phyloP scores from a whole-genome alignment of 2,329 filamentous ascomycete genomes.

The Colletotrichum sp. region DNA sequence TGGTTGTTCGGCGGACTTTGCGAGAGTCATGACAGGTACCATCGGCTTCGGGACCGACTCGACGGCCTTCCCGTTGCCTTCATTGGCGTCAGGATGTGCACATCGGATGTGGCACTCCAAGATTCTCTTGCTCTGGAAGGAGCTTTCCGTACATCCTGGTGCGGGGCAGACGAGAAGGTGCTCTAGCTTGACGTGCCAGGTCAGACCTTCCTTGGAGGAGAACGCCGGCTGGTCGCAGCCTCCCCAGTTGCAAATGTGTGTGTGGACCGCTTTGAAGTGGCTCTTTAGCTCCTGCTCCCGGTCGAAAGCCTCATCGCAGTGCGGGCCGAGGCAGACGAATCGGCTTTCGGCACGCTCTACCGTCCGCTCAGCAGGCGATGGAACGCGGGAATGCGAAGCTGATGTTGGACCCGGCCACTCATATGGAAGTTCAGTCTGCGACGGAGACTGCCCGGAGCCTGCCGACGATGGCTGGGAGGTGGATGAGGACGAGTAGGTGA shows the following conservation, averaged over 20 bases:
- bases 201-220: constrained; percentile 39
- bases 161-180: constrained; percentile 48
- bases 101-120: constrained; percentile 42
- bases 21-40: neutral
- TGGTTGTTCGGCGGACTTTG: neutral
- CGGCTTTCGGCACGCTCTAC: constrained; percentile 14
- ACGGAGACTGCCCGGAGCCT: constrained; percentile 32
- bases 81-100: constrained; percentile 32
- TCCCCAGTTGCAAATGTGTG: constrained; percentile 44
- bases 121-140: constrained; percentile 36
- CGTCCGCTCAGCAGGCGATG: constrained; percentile 25
- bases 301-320: constrained; percentile 29
- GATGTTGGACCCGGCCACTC: constrained; percentile 23
- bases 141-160: constrained; percentile 39
- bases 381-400: constrained; percentile 22
- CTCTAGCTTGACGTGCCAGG: constrained; percentile 48
- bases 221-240: constrained; percentile 41
- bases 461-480: constrained; percentile 29
- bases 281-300: constrained; percentile 26
- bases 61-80: neutral
- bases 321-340: constrained; percentile 31
- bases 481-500: constrained; percentile 26
- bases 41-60: constrained; percentile 16
- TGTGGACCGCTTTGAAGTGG: constrained; percentile 31
- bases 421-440: constrained; percentile 29